Evolutionary conservation across 345 rosid species (phyloP), one percentile per base, ranked within the genome.

Genomic region (Euphorbia lathyris): DNA sequence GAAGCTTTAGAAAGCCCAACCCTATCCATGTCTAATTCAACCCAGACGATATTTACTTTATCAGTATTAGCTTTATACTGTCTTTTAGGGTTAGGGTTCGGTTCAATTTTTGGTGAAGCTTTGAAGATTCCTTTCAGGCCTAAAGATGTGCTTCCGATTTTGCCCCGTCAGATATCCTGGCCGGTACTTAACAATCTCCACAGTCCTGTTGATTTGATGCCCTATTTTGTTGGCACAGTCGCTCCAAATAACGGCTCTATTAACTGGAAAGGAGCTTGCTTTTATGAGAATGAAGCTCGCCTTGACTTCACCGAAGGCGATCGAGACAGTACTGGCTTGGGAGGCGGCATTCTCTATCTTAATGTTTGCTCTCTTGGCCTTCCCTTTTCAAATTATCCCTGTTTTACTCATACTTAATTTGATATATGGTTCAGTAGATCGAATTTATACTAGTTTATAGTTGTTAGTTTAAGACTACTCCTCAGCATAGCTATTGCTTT

Each of bases 201-300:
- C 82, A 77, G 80, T 78, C 90, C 99, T n/a, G 93, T 90, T 61
- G 97, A 91, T 81, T 76, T 94, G 82, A 48, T 94, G 75, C 99
- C 97, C n/a, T 85, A 80, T 62, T 94, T 79, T 60, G 83, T 94
- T 36, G 99, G 97, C 5, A 84, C 99, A 11, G 85, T 92, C 57
- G 63, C 88, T 64, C 90, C 97, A 0, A 45, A 58, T 34, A 90
- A 87, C 50, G 84, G 78, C 34, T 81, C 99, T 34, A 61, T 88
- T 57, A 77, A 77, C 64, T 92, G 99, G 97, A 90, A 90, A 79
- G 97, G 97, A 23, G 86, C 97, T 73, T 94, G 99, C 93, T 94
- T 94, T 79, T 70, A 77, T 30, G 92, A 83, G 3, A 94, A 95
- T 86, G 79, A 87, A 58, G 99, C 97, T 60, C 80, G 82, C 3